Percentiles rank a stretch among this genome's conserved stretches.
phyloP scores from a whole-genome alignment of 768 basidiomycete genomes.

The Crucibulum laeve region DNA sequence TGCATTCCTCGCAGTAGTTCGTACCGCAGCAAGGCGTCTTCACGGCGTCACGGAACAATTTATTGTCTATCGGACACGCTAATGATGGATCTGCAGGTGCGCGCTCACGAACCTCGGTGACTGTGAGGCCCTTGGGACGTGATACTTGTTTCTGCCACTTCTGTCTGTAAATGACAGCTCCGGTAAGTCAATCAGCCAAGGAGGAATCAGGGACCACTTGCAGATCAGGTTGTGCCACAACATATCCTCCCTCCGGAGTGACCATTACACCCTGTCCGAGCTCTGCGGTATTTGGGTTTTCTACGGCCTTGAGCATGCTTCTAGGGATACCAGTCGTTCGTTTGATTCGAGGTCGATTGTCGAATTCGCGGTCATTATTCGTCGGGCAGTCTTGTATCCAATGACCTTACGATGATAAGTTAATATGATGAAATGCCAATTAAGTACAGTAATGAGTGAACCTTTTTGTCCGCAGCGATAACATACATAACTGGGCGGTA shows the following conservation, averaged over 20 bases:
- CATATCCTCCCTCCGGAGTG: conserved; percentile 97
- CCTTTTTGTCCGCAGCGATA: conserved; percentile 99
- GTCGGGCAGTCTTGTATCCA: conserved; percentile 99
- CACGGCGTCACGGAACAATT: conserved; percentile 90
- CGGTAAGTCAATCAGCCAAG: neutral
- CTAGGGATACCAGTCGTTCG: conserved; percentile 97
- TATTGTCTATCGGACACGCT: conserved; percentile 88
- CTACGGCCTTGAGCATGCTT: conserved; percentile 95
- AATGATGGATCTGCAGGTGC: conserved; percentile 75
- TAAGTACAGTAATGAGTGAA: conserved; percentile 22
- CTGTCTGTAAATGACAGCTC: neutral
- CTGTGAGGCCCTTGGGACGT: conserved; percentile 75
- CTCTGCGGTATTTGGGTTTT: conserved; percentile 70
- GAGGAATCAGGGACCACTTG: conserved; percentile 56
- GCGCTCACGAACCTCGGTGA: conserved; percentile 85
- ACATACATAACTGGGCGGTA: conserved; percentile 95
- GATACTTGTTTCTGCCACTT: conserved; percentile 88
- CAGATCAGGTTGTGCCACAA: conserved; percentile 95
- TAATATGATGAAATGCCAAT: neutral
- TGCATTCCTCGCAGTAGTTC: conserved; percentile 94
- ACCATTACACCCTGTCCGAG: conserved; percentile 92
- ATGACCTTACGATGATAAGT: conserved; percentile 59
- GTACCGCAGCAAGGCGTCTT: conserved; percentile 94
- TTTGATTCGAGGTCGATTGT: conserved; percentile 93
- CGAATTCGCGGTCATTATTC: conserved; percentile 92